Percentiles rank a stretch among this genome's conserved stretches.
phyloP scores from a whole-genome alignment of 169 alveolate species.

The Babesia gibsoni region DNA sequence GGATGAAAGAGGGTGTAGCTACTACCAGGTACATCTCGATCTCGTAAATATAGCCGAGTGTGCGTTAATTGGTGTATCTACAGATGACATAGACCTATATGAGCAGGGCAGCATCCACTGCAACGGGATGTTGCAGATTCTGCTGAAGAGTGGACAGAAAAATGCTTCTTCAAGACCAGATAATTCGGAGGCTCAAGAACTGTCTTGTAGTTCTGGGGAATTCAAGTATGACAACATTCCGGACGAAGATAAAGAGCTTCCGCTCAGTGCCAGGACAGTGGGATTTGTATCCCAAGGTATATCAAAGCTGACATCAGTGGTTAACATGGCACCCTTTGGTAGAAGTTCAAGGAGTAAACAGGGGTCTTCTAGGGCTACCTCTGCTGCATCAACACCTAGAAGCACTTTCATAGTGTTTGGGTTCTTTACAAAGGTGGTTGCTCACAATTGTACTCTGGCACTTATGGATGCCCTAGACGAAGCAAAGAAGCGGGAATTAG shows the following conservation, averaged over 20 bases:
- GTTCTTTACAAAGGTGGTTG: constrained; percentile 55
- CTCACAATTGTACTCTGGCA: constrained; percentile 38
- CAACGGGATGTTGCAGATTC: constrained; percentile 59
- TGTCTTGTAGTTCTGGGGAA: too few species aligned
- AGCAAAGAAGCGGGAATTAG: constrained; percentile 2
- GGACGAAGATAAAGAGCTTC: background rate
- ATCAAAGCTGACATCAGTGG: constrained; percentile 14
- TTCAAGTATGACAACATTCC: background rate
- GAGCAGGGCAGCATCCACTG: constrained; percentile 58
- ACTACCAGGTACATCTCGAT: constrained; percentile 73
- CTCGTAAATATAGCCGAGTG: constrained; percentile 69
- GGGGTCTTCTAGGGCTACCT: background rate
- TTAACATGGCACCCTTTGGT: constrained; percentile 11
- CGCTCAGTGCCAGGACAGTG: background rate
- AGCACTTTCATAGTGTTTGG: constrained; percentile 47
- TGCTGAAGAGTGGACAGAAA: constrained; percentile 7
- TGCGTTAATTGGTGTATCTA: constrained; percentile 69
- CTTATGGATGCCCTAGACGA: constrained; percentile 53
- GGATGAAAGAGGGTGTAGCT: constrained; percentile 67
- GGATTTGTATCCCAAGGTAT: constrained; percentile 15
- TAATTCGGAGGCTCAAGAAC: background rate
- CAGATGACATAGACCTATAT: constrained; percentile 34
- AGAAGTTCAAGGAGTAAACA: background rate
- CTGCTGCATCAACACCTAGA: background rate
- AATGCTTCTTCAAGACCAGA: background rate